These are phyloP conservation scores for Pseudocercospora macadamiae DNA, from an alignment of 2,329 filamentous ascomycete species.

Conservation along the genomic window DNA sequence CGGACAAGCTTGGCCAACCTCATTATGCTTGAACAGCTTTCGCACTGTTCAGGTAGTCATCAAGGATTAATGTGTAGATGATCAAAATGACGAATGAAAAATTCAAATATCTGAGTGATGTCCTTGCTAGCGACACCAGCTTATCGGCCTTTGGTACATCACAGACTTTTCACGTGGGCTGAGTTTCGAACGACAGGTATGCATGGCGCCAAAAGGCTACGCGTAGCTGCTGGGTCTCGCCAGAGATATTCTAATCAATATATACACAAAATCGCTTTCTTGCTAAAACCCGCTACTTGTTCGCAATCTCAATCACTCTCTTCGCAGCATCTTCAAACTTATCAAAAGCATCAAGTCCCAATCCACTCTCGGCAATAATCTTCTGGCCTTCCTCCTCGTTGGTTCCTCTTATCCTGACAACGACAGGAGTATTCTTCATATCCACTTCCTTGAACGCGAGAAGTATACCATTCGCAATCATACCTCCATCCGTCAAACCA, in stretches of 20 bases:
- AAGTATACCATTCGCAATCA: conserved; percentile 77
- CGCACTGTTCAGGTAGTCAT: background rate
- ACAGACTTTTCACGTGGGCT: too few relatives aligned
- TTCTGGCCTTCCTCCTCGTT: conserved; percentile 71
- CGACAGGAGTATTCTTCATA: conserved; percentile 63
- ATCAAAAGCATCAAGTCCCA: conserved; percentile 72
- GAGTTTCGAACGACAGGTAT: too few relatives aligned
- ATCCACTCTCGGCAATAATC: conserved; percentile 68
- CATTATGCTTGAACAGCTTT: conserved; percentile 20
- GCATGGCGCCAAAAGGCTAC: too few relatives aligned
- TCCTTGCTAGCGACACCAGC: too few relatives aligned
- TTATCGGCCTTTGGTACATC: too few relatives aligned
- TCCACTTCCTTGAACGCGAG: conserved; percentile 71
- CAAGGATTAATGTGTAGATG: background rate
- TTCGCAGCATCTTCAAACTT: conserved; percentile 72
- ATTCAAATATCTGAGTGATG: too few relatives aligned
- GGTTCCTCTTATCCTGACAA: conserved; percentile 76
- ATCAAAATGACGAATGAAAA: background rate
- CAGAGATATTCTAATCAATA: background rate
- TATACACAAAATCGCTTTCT: background rate
- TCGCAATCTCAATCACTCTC: conserved; percentile 65
- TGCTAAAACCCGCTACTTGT: conserved; percentile 3
- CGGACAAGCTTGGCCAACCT: conserved; percentile 20
- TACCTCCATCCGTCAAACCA: conserved; percentile 72
- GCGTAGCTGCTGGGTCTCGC: background rate